Base-by-base conservation (phyloP, 2,329 filamentous ascomycete species). In the Alternaria sp. region DNA sequence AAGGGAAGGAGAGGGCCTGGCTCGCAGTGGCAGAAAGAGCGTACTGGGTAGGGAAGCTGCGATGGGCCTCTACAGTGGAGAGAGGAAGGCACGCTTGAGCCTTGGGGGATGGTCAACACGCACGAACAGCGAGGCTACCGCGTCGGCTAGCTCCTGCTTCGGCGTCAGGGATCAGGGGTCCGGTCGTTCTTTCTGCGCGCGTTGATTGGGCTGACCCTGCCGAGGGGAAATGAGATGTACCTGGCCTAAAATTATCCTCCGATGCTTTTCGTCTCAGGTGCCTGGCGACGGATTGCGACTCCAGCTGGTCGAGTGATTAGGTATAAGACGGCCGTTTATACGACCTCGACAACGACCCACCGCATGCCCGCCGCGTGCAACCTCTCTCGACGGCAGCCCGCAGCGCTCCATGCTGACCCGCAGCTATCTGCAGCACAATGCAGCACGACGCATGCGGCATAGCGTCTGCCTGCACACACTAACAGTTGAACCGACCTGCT, bases 1-100 rank as follows among this genome's bases (percentile, higher is more conserved):
- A 73, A 69, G 58, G 70, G 69, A 70, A 70, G 55, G 69, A 61
- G 59, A 62, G 62, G 47, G 71, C 68, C 59, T 57, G 70, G 69
- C 69, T 68, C 71, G 73, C 74, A 74, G 68, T 68, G 66, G 71
- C 70, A 70, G 76, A 77, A 77, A 36, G 74, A 76, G 74, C 77
- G 76, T 79, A 74, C 50, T 69, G 75, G 75, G 74, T 74, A 54
- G 73, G 72, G 75, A 69, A 76, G 73, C 74, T 77, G 72, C 75
- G 73, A 74, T 72, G 64, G 72, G 68, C 69, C 66, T 69, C 70
- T 55, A 32, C 58, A 36, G 58, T 50, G 51, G 68, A 69, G 54
- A 58, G 69, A 69, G 62, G 68, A 72, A 71, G 65, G 62, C 64
- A 71, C 64, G 70, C 71, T 56, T 49, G 47, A 59, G 49, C 49